These are phyloP conservation scores for Trichoderma atroviride DNA, from an alignment of 2,329 filamentous ascomycete genomes.

Conservation along the genomic window DNA sequence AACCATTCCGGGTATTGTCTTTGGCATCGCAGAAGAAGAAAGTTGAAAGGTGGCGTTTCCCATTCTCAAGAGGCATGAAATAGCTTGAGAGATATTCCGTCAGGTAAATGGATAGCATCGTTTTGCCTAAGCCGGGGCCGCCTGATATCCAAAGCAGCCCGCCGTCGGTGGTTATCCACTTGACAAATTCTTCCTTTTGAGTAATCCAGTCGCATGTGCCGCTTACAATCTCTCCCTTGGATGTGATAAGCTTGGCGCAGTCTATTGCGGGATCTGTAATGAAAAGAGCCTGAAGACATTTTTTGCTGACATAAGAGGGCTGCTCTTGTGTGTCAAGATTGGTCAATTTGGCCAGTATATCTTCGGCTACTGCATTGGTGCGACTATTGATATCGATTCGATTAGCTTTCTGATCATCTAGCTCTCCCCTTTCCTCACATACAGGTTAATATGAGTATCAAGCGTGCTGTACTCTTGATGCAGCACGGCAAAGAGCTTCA, in stretches of 20 bases:
- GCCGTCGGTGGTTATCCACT: neutral
- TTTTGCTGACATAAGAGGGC: too few species aligned
- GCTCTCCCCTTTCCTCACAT: neutral
- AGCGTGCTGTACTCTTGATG: neutral
- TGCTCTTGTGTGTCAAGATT: neutral
- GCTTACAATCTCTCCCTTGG: neutral
- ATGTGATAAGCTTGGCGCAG: neutral
- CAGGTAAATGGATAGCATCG: constrained; percentile 9
- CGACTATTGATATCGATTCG: too few species aligned
- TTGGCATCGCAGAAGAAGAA: neutral
- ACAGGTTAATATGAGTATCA: neutral
- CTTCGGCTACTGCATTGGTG: too few species aligned
- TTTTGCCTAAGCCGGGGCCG: constrained; percentile 11
- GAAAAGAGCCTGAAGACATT: neutral
- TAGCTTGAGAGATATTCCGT: neutral
- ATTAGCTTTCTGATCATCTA: neutral
- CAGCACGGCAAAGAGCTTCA: neutral
- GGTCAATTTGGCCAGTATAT: neutral
- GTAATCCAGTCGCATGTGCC: constrained; percentile 14
- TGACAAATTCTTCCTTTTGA: neutral
- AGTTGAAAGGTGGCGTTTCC: neutral
- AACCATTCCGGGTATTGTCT: neutral
- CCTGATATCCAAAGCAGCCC: constrained; percentile 21
- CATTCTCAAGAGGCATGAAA: neutral
- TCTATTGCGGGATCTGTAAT: constrained; percentile 9